Conservation (phyloP, 106 monocot species). For the Iris macrosiphon region DNA sequence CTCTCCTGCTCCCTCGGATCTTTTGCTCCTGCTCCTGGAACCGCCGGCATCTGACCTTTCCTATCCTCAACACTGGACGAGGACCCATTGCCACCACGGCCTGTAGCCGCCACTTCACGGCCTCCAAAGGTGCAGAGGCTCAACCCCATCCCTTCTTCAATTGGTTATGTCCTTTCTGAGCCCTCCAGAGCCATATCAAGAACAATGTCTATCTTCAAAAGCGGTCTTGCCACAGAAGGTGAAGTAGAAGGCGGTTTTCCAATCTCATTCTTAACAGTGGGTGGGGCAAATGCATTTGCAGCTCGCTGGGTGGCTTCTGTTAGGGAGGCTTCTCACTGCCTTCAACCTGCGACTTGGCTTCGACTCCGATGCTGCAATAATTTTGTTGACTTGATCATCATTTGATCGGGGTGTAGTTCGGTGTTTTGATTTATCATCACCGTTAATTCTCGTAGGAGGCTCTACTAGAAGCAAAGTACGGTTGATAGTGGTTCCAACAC, state of each 20-base stretch:
- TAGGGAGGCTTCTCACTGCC: conserved; percentile 2
- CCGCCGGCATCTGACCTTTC: conserved; percentile 13
- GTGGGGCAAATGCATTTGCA: too few relatives aligned
- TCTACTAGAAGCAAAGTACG: conserved; percentile 66
- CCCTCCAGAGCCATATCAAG: conserved; percentile 60
- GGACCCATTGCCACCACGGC: conserved; percentile 21
- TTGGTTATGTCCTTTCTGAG: conserved; percentile 44
- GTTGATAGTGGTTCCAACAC: conserved; percentile 13
- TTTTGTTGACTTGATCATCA: conserved; percentile 35
- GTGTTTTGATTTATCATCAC: conserved; percentile 37
- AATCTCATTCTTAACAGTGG: conserved; percentile 2
- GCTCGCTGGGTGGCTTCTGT: too few relatives aligned
- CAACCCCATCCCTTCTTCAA: conserved; percentile 30
- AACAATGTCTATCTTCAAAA: conserved; percentile 54
- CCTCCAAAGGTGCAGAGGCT: conserved; percentile 10
- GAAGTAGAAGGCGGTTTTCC: not conserved
- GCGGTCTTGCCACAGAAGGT: conserved; percentile 5
- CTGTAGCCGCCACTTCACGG: conserved; percentile 26
- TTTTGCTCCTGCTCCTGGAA: too few relatives aligned
- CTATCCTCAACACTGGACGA: conserved; percentile 31
- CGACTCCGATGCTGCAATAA: conserved; percentile 16
- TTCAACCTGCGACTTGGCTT: conserved; percentile 21
- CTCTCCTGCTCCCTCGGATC: too few relatives aligned
- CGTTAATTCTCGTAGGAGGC: conserved; percentile 31
- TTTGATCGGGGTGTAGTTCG: conserved; percentile 17